Percentiles rank a stretch among this genome's conserved stretches.
Evolutionary conservation across 2,329 filamentous ascomycete species (phyloP).

Genomic region (Colletotrichum incanum): DNA sequence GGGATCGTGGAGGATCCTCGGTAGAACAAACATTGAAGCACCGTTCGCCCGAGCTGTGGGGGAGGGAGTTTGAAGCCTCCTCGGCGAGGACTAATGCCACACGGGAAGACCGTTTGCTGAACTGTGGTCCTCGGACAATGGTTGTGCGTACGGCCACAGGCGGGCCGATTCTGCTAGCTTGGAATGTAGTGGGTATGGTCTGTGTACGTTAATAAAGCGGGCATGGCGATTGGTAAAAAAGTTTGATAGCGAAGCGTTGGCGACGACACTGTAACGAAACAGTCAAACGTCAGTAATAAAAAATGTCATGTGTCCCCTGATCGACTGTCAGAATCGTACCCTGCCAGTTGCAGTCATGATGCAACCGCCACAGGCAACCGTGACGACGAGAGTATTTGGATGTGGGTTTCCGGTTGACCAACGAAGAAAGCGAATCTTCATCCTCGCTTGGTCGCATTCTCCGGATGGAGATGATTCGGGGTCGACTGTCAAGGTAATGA

Average conservation of each 20-base stretch:
- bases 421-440: background rate
- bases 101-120: background rate
- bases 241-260: background rate
- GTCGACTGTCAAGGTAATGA: too few species aligned
- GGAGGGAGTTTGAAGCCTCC: background rate
- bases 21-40: background rate
- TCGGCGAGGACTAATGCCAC: background rate
- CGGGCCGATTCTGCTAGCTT: background rate
- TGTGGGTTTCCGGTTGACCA: constrained; percentile 13
- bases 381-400: constrained; percentile 17
- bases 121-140: background rate
- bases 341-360: constrained; percentile 20
- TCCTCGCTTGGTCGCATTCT: background rate
- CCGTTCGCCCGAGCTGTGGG: background rate
- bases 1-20: background rate
- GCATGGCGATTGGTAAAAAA: constrained; percentile 2
- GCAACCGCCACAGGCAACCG: constrained; percentile 6
- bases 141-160: too few species aligned
- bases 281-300: background rate
- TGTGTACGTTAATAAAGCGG: background rate
- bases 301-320: background rate
- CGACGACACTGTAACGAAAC: background rate
- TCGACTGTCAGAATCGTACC: constrained; percentile 10
- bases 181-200: background rate
- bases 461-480: background rate